phyloP scores from a whole-genome alignment of 805 yeast species.

The Saccharomycopsis olivae region DNA sequence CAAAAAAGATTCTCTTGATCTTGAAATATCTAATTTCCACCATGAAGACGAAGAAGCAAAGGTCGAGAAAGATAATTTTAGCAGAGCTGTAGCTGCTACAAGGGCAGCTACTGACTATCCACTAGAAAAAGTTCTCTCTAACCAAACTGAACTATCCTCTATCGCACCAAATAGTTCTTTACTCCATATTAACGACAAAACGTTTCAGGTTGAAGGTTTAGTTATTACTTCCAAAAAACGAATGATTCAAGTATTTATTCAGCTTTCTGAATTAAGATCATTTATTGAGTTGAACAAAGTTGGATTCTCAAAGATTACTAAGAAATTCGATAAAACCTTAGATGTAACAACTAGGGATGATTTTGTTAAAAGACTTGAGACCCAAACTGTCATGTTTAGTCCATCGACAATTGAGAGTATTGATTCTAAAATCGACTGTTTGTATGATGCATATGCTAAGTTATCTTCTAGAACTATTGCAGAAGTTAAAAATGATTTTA shows the following conservation, averaged over 20 bases:
- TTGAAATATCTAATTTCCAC: not conserved
- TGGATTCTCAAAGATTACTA: constrained; percentile 82
- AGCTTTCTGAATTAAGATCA: constrained; percentile 72
- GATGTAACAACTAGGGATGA: constrained; percentile 23
- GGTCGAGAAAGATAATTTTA: not conserved
- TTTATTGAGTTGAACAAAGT: constrained; percentile 76
- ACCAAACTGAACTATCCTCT: not conserved
- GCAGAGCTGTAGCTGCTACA: not conserved
- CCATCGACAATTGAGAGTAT: constrained; percentile 25
- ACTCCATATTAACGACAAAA: constrained; percentile 1
- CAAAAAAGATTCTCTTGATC: not conserved
- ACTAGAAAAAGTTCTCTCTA: not conserved
- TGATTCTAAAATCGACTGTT: constrained; percentile 26
- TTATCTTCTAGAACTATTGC: constrained; percentile 27
- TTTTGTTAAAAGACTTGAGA: constrained; percentile 19
- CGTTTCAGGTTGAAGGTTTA: not conserved
- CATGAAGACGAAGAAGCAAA: not conserved
- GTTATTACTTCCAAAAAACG: constrained; percentile 37
- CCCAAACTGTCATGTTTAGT: constrained; percentile 28
- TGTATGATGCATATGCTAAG: constrained; percentile 19
- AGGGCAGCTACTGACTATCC: not conserved
- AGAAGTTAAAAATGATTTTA: constrained; percentile 37
- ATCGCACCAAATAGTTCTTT: not conserved
- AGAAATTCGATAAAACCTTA: constrained; percentile 83
- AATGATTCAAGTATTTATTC: constrained; percentile 55